A percentile compares a stretch with the other conserved stretches of the same genome.
phyloP scores from a whole-genome alignment of 129 eudicot genomes.

The Helianthus annuus region HanXRQr2.0-SUNRISE NC_035436.2:143924539-143925038 shows the following conservation, averaged over 20 bases:
- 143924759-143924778: background rate
- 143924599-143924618: too few species aligned
- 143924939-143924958: constrained; percentile 11
- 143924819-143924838: constrained; percentile 45
- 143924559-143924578: too few species aligned
- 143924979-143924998: constrained; percentile 47
- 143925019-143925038: constrained; percentile 34
- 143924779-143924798: constrained; percentile 11
- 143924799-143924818: constrained; percentile 39
- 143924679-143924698: background rate
- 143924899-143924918: background rate
- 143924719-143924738: constrained; percentile 22
- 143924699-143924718: background rate
- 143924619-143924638: too few species aligned
- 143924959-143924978: constrained; percentile 27
- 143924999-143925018: constrained; percentile 40
- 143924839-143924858: constrained; percentile 39
- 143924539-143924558: too few species aligned
- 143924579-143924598: too few species aligned
- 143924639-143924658: background rate
- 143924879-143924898: background rate
- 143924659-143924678: background rate
- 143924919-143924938: constrained; percentile 16
- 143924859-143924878: background rate
- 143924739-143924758: constrained; percentile 23